Percentiles rank a stretch among this genome's conserved stretches.
Conservation (phyloP, 139 green algal species). For the Chlamydomonas urium region DNA sequence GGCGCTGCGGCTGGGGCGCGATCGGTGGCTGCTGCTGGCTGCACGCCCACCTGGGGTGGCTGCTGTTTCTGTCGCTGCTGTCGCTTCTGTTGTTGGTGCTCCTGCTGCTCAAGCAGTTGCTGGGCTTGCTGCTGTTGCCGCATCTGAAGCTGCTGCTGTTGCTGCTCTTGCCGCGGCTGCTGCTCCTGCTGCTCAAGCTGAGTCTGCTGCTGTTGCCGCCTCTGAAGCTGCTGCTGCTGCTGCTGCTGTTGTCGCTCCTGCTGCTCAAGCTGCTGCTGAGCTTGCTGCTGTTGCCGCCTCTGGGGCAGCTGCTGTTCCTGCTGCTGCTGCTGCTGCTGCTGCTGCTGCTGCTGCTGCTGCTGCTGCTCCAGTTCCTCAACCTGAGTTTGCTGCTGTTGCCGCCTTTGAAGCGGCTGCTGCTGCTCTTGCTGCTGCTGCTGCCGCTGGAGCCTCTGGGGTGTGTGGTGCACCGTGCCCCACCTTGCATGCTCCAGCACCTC, state of each 20-base stretch:
- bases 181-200: background rate
- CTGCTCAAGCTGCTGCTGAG: conserved; percentile 2
- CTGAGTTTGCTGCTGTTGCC: conserved; percentile 1
- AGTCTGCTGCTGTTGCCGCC: background rate
- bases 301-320: conserved; percentile 11
- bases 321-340: conserved; percentile 3
- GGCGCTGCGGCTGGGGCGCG: background rate
- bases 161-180: background rate
- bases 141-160: conserved; percentile 1
- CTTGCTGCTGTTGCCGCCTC: conserved; percentile 1
- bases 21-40: background rate
- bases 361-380: background rate
- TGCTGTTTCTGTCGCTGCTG: conserved; percentile 2
- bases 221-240: background rate
- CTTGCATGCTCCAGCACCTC: background rate
- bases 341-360: conserved; percentile 9
- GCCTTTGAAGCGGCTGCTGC: background rate
- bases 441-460: background rate
- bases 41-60: background rate
- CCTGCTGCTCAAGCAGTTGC: background rate
- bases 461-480: background rate
- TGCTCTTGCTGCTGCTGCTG: conserved; percentile 7
- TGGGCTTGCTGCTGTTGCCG: background rate
- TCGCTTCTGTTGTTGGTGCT: background rate
- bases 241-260: background rate